Base-by-base conservation (phyloP, 257 asterid genomes). In the Catharanthus roseus region DNA sequence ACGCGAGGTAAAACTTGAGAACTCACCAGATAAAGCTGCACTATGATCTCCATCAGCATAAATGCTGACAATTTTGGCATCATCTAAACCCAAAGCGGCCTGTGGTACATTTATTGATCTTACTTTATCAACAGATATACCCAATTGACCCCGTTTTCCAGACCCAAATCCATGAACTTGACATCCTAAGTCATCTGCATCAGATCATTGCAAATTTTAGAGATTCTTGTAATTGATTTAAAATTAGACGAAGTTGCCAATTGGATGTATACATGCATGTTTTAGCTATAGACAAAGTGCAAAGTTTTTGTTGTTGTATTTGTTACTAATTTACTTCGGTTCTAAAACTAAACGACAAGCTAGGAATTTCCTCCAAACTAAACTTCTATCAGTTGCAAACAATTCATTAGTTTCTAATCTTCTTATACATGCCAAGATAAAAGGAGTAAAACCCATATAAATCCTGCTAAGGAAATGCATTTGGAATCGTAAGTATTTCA, bases 41-140 rank as follows among this genome's bases (percentile, higher is more conserved):
- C 99, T 95, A 68, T 89, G 99, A 83, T 95, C 99, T 74, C 97
- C 99, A 80, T 90, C 88, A n/a, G 97, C 93, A 73, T 60, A 36
- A 67, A 91, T 62, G 55, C 77, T 71, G 26, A 54, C 60, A 67
- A 85, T 80, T 61, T 69, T 68, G 69, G 85, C 76, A 70, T 79
- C 73, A 44, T 76, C 73, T 67, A 95, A 84, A 51, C 92, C 95
- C 80, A 82, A 45, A 56, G 89, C 78, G 33, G 74, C 72, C 72
- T 84, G 97, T 74, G 99, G 99, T 62, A 77, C 73, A 72, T 72
- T 85, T 71, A 68, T 76, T 47, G 87, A 78, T 79, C 78, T 86
- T 56, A 88, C 82, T 80, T 84, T 88, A 39, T 78, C 89, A 5
- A 16, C 61, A 55, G 93, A 87, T 67, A 86, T 82, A 65, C 99